Percentiles rank a stretch among this genome's conserved stretches.
These are phyloP conservation scores for Agarophyton chilense DNA, from an alignment of 23 red algal genomes.

Conservation along the genomic window DNA sequence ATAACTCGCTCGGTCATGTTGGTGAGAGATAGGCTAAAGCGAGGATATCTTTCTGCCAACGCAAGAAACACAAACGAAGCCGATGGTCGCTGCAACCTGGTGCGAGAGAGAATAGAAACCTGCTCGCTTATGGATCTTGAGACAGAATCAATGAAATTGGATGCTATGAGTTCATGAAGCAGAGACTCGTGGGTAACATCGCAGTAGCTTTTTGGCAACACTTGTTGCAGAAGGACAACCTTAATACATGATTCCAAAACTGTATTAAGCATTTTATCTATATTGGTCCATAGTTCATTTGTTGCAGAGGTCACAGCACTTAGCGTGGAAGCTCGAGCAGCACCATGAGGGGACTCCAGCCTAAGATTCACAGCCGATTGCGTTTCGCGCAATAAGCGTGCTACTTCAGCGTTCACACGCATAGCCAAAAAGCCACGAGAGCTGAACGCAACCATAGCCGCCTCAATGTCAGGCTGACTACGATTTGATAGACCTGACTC, in stretches of 20 bases:
- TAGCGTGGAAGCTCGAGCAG: background rate
- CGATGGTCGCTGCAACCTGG: slow-evolving; percentile 32
- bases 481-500: slow-evolving; percentile 49
- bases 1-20: slow-evolving; percentile 40
- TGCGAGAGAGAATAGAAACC: slow-evolving; percentile 50
- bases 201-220: slow-evolving; percentile 47
- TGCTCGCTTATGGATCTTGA: slow-evolving; percentile 51
- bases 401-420: slow-evolving; percentile 53
- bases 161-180: slow-evolving; percentile 54
- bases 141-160: slow-evolving; percentile 65
- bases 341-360: slow-evolving; percentile 49
- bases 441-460: slow-evolving; percentile 48
- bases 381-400: slow-evolving; percentile 55
- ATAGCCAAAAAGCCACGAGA: slow-evolving; percentile 45
- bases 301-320: background rate
- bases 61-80: slow-evolving; percentile 51
- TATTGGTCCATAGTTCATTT: slow-evolving; percentile 60
- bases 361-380: slow-evolving; percentile 47
- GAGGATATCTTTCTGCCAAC: slow-evolving; percentile 66
- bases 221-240: slow-evolving; percentile 65
- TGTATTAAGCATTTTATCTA: slow-evolving; percentile 58
- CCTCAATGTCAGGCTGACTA: slow-evolving; percentile 42
- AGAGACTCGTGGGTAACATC: slow-evolving; percentile 50
- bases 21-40: slow-evolving; percentile 29
- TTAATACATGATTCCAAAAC: slow-evolving; percentile 58